Percentiles rank a stretch among this genome's conserved stretches.
Evolutionary conservation across 176 grass and related monocot species (phyloP).

Genomic region (Microstegium vimineum): DNA sequence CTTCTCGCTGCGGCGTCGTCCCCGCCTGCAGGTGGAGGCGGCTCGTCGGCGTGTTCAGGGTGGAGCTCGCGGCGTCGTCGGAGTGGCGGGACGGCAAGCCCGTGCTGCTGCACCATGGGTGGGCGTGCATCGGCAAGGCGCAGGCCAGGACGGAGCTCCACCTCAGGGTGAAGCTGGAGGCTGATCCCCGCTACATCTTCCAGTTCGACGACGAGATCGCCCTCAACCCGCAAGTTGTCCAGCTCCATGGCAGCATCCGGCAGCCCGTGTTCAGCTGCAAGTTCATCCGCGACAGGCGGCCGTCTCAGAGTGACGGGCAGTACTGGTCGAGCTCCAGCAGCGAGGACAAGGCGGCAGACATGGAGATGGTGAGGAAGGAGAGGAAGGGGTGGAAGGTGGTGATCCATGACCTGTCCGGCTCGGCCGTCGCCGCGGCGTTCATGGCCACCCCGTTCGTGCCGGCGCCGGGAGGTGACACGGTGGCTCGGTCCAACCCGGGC

Average conservation of each 20-base stretch:
- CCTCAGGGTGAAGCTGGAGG: conserved; percentile 58
- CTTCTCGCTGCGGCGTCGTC: conserved; percentile 27
- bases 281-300: conserved; percentile 63
- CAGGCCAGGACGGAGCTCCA: conserved; percentile 49
- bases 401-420: conserved; percentile 86
- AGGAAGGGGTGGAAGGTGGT: conserved; percentile 90
- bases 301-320: conserved; percentile 40
- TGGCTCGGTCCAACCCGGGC: conserved; percentile 79
- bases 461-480: conserved; percentile 64
- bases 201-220: conserved; percentile 65
- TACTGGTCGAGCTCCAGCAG: conserved; percentile 45
- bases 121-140: conserved; percentile 47
- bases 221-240: conserved; percentile 68
- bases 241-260: conserved; percentile 45
- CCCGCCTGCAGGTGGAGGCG: conserved; percentile 25
- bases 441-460: conserved; percentile 92
- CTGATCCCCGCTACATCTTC: conserved; percentile 75
- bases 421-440: conserved; percentile 76
- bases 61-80: conserved; percentile 44
- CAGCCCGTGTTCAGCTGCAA: conserved; percentile 94
- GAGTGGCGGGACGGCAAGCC: conserved; percentile 60
- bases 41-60: conserved; percentile 55
- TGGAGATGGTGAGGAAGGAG: conserved; percentile 37
- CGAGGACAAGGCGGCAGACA: conserved; percentile 30
- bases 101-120: conserved; percentile 65